Evolutionary conservation across 495 filamentous ascomycete species (phyloP), one percentile per base, ranked within the genome.

Genomic region (Halenospora varia): DNA sequence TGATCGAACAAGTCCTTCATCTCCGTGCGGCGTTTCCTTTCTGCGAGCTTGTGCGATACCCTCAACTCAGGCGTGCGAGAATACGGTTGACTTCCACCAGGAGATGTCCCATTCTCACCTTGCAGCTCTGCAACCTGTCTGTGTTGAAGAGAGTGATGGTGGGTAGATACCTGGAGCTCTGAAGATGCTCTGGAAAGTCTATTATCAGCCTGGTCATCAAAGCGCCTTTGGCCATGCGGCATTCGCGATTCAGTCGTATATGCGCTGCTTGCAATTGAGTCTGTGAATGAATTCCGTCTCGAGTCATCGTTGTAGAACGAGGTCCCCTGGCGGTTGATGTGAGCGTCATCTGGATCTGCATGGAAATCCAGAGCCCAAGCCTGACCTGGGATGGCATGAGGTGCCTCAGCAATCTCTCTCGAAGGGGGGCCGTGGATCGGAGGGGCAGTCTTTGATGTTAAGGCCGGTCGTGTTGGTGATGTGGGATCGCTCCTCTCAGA

Each of bases 1-100:
- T 87, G 80, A 60, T 99, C 94, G 68, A 97, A 97, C 6, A 97
- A 79, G 66, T 92, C 87, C 71, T 99, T 99, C 94, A 99, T 97
- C 69, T 99, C 94, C 48, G 90, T 96, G 29, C 94, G 83, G 15
- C 94, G 87, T 73, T 97, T 99, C 35, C 94, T 81, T 73, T 99
- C 94, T 4, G 94, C 94, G 46, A 97, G 77, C 67, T 99, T 99
- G 63, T 99, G 94, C 48, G 89, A 96, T 26, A 96, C 86, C 39
- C 94, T 80, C n/a, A 97, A 77, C 69, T 97, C 94, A 8, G 94
- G 94, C 1, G 94, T 99, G 44, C 94, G 78, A 65, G 92, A 96
- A 69, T 97, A 99, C 0, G 90, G 90, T 19, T 89, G 88, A 10
- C 73, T 77, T 40, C 82, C 80, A 6, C 73, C 72, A 2, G 78